Evolutionary conservation across 202 grass and related monocot genomes (phyloP), one percentile per base, ranked within the genome.

Genomic region (Cymbopogon flexuosus): DNA sequence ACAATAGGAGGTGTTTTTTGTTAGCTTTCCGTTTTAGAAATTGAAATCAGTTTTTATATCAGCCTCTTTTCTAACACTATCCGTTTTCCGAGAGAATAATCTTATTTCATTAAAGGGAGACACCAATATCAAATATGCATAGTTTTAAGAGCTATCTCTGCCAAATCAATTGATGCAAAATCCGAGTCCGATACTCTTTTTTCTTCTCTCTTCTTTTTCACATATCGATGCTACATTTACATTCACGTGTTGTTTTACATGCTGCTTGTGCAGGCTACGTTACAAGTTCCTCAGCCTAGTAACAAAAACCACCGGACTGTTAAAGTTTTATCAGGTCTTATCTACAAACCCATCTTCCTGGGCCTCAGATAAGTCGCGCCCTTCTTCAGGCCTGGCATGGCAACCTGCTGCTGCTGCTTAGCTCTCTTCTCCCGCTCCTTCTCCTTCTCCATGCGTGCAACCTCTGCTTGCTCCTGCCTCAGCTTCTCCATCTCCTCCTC

Each of bases 401-500:
- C 78, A 66, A 98, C 90, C 83, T 90, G 88, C 54, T 95, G 96
- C 59, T 98, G 96, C 24, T 90, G 84, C 88, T 87, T 98, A 14
- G 88, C 90, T 73, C 87, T 91, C 80, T 98, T 93, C 85, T 85
- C 73, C 41, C 72, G 80, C 27, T 98, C 96, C 73, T 77, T 93
- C 79, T 91, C 84, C 76, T 89, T 97, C 18, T 82, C 86, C 0
- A 79, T 19, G 4, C 66, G 72, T 2, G 91, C 88, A 0, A 61
- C 88, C 74, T 93, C 92, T 0, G 90, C 87, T 65, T 98, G 96
- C 39, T 98, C 90, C 62, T 80, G 86, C 73, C 96, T 89, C 60
- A 98, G 83, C 52, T 77, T 90, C 80, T 95, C 96, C 96, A 98
- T 98, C 84, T 97, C 94, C 63, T 99, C 88, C 81, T 99, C 96